Evolutionary conservation across 129 eudicot species (phyloP), one percentile per base, ranked within the genome.

Genomic region (Erigeron canadensis): DNA sequence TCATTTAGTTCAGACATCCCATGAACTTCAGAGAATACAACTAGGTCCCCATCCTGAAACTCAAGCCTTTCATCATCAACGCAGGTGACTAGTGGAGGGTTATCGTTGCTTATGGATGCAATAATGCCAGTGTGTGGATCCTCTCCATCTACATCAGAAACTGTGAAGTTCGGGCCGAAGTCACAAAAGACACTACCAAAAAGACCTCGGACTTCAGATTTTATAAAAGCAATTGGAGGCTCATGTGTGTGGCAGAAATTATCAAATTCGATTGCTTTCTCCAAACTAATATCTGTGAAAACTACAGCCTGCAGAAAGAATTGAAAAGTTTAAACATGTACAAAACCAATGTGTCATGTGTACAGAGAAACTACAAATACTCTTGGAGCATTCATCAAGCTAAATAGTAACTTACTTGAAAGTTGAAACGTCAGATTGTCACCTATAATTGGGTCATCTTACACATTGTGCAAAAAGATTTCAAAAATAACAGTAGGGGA

Each of bases 1-100:
- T 87, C 96, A 80, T 84, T 92, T 54, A 92, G 47, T 71, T 92
- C 96, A 0, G 89, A 54, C 98, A 92, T 86, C 51, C 96, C 98
- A 12, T 81, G 85, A 39, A 92, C 86, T 84, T 86, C 98, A 16
- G 96, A 89, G 67, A 92, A 92, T 42, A 85, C 75, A 71, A 92
- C 98, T 39, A 89, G 76, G 77, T 92, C 95, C 55, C 98, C 98
- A 56, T 89, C 98, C 65, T 92, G 95, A 73, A 92, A 92, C 76
- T 89, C 96, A 8, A 87, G 80, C 45, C 98, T 81, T 77, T 92
- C 96, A 63, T 89, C 98, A 80, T 89, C 98, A 37, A 92, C 91
- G 77, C 95, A 89, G 16, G 91, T 66, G 63, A 92, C 81, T 10
- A 92, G 85, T 4, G 91, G 89, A 64, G 95, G 95, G 55, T 85